phyloP scores from a whole-genome alignment of 768 basidiomycete species.

The Guyanaporus albipodus region DNA sequence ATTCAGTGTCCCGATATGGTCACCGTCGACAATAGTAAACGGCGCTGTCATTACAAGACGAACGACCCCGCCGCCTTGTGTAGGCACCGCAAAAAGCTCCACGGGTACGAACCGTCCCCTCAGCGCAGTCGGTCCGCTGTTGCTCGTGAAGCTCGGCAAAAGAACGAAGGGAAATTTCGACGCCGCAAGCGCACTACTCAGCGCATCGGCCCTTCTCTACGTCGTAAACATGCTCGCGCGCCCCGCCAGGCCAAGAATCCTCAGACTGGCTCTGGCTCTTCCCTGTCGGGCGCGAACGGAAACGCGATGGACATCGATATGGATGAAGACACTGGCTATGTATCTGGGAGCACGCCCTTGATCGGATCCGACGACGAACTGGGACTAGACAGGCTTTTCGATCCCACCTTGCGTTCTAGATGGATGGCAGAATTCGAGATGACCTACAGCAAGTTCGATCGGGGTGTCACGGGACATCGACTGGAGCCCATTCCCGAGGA shows the following conservation, averaged over 20 bases:
- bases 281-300: too few species aligned
- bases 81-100: slow-evolving; percentile 22
- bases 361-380: slow-evolving; percentile 3
- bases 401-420: neutral
- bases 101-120: slow-evolving; percentile 18
- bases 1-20: slow-evolving; percentile 13
- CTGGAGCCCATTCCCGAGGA: neutral
- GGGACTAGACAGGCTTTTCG: slow-evolving; percentile 4
- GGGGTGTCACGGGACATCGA: neutral
- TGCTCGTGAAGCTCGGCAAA: neutral
- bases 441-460: slow-evolving; percentile 1
- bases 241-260: neutral
- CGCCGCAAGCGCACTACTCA: neutral
- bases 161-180: neutral
- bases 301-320: neutral
- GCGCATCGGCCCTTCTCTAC: neutral
- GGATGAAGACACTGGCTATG: neutral
- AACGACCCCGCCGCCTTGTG: slow-evolving; percentile 25
- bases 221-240: neutral
- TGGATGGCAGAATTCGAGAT: slow-evolving; percentile 18
- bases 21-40: neutral
- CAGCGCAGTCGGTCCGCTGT: neutral
- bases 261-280: neutral
- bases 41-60: slow-evolving; percentile 21
- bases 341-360: neutral